phyloP scores from a whole-genome alignment of 2,329 filamentous ascomycete species.

The Dissoconium aciculare region DNA sequence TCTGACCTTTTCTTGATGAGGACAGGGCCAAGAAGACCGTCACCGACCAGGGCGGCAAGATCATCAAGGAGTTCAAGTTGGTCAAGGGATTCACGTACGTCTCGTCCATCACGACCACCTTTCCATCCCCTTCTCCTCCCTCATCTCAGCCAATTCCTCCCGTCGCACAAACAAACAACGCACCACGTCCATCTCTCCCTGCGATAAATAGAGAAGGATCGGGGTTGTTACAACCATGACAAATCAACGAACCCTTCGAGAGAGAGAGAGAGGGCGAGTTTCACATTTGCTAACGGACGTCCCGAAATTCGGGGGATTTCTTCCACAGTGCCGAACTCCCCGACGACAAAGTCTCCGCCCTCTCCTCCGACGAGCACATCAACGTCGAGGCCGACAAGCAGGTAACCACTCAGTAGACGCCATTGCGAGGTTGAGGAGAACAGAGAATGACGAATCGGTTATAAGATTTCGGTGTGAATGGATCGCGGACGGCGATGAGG shows the following conservation, averaged over 20 bases:
- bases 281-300: background rate
- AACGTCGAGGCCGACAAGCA: conserved; percentile 62
- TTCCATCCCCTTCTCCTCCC: too few relatives aligned
- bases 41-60: conserved; percentile 62
- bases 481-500: too few relatives aligned
- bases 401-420: conserved; percentile 55
- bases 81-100: conserved; percentile 90
- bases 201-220: too few relatives aligned
- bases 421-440: too few relatives aligned
- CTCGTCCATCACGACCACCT: too few relatives aligned
- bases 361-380: conserved; percentile 56
- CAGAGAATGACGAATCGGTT: too few relatives aligned
- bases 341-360: conserved; percentile 48
- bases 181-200: too few relatives aligned
- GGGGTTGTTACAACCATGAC: too few relatives aligned
- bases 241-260: background rate
- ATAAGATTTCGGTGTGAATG: too few relatives aligned
- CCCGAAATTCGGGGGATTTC: conserved; percentile 2
- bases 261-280: background rate
- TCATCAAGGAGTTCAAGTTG: conserved; percentile 67
- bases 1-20: conserved; percentile 1
- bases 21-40: conserved; percentile 62
- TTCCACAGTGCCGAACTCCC: conserved; percentile 54
- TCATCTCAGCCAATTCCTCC: background rate
- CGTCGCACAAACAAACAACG: too few relatives aligned